Base-by-base conservation (phyloP, 345 rosid species). In the Ricinus communis region DNA sequence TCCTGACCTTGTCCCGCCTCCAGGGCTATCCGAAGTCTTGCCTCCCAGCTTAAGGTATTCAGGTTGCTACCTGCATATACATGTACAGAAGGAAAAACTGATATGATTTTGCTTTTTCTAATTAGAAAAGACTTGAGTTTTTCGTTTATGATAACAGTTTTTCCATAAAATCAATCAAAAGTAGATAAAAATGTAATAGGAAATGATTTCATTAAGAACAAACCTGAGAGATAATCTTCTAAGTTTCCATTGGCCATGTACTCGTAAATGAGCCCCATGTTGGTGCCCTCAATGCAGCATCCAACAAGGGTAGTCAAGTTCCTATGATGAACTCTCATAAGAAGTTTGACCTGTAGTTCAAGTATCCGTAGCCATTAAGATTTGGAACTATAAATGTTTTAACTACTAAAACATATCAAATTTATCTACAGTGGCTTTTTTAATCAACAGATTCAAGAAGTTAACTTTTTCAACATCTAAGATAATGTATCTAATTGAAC, bases 1-100 rank as follows among this genome's bases (percentile, higher is more conserved):
- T 36, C 7, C 50, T 19, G 64, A 89, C 93, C 94, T 80, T 87
- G 88, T 54, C 90, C 91, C 10, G 91, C 79, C 38, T 87, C 90
- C 11, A 80, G 60, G 50, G 87, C 86, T 54, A 89, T 83, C 50
- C 69, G 85, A 18, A 89, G 86, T 62, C 91, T 82, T 53, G 14
- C 50, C 57, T 81, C 87, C 94, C 94, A 89, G 60, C 74, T 85
- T 61, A 82, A 77, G 15, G 40, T 31, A 38, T 68, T 72, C 68
- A 76, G 63, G 1, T 70, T 79, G 47, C 64, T 68, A 36, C 70
- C 87, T 86, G 66, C 56, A 54, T 12, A 4, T 4, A 38, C 38
- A 33, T 33, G 38, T 33, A 2, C 38, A 33, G 38, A 33, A 6
- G 38, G 10, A 30, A 31, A 46, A 46, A 21, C 12, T n/a, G n/a